phyloP scores from a whole-genome alignment of 306 rosid genomes.

The Myrica gale region DNA sequence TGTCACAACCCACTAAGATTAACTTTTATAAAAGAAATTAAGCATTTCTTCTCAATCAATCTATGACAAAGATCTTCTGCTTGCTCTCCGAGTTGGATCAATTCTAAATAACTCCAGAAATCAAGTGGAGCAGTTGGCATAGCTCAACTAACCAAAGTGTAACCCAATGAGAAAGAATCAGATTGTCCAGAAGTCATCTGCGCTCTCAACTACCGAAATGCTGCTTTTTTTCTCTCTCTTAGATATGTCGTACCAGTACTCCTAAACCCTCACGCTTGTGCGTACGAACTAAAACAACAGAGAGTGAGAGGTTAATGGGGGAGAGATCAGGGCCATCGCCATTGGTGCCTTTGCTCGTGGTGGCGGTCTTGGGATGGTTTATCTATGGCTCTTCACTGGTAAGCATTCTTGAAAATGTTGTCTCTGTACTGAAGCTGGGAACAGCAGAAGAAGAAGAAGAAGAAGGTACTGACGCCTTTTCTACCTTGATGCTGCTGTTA shows the following conservation, averaged over 20 bases:
- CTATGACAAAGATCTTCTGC: background rate
- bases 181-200: constrained; percentile 13
- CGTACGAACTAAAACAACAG: background rate
- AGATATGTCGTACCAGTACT: background rate
- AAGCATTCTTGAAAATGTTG: constrained; percentile 36
- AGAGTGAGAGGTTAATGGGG: constrained; percentile 6
- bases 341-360: constrained; percentile 53
- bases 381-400: constrained; percentile 43
- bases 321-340: constrained; percentile 75
- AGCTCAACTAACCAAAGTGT: constrained; percentile 32
- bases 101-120: background rate
- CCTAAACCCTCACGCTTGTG: constrained; percentile 10
- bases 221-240: background rate
- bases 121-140: constrained; percentile 34
- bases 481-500: constrained; percentile 27
- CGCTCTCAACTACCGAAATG: constrained; percentile 18
- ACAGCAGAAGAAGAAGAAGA: constrained; percentile 20
- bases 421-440: constrained; percentile 26
- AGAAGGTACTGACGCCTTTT: constrained; percentile 16
- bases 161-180: constrained; percentile 25
- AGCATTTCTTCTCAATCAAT: background rate
- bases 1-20: background rate
- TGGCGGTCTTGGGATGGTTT: constrained; percentile 48
- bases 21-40: background rate
- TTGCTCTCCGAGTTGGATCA: constrained; percentile 22